Conservation (phyloP, 768 basidiomycete species). For the Dictyophora rubrovolvata region DNA sequence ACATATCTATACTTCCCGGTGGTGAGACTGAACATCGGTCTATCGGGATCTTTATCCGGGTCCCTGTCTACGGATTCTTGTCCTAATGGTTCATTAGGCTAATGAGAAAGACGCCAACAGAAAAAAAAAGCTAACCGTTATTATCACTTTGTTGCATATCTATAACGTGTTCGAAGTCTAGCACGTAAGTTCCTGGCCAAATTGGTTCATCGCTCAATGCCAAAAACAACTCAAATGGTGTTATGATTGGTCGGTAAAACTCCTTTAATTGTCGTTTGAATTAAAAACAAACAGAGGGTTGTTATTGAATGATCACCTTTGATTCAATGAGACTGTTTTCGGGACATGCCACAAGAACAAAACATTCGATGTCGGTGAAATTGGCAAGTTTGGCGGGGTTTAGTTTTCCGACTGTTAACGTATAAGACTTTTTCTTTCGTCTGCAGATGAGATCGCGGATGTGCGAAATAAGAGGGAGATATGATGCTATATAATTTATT, state of each 20-base stretch:
- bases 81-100: background rate
- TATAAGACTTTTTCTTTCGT: slow-evolving; percentile 83
- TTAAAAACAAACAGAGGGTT: background rate
- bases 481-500: slow-evolving; percentile 46
- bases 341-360: slow-evolving; percentile 87
- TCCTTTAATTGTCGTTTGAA: slow-evolving; percentile 39
- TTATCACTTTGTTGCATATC: slow-evolving; percentile 10
- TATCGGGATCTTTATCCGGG: slow-evolving; percentile 48
- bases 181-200: slow-evolving; percentile 71
- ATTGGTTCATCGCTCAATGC: slow-evolving; percentile 60
- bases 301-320: slow-evolving; percentile 31
- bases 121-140: slow-evolving; percentile 3
- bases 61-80: slow-evolving; percentile 13
- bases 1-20: slow-evolving; percentile 80
- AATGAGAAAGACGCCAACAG: background rate
- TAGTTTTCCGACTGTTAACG: slow-evolving; percentile 88
- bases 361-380: slow-evolving; percentile 94
- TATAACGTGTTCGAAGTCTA: slow-evolving; percentile 63
- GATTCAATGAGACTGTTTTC: slow-evolving; percentile 80
- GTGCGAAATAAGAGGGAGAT: slow-evolving; percentile 74
- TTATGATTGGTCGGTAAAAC: slow-evolving; percentile 83
- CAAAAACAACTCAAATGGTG: slow-evolving; percentile 82
- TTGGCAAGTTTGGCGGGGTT: slow-evolving; percentile 94
- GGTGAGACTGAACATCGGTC: slow-evolving; percentile 74
- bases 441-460: slow-evolving; percentile 60